Percentiles rank a stretch among this genome's conserved stretches.
Conservation (phyloP, 768 basidiomycete species). For the Lactifluus pinguis region DNA sequence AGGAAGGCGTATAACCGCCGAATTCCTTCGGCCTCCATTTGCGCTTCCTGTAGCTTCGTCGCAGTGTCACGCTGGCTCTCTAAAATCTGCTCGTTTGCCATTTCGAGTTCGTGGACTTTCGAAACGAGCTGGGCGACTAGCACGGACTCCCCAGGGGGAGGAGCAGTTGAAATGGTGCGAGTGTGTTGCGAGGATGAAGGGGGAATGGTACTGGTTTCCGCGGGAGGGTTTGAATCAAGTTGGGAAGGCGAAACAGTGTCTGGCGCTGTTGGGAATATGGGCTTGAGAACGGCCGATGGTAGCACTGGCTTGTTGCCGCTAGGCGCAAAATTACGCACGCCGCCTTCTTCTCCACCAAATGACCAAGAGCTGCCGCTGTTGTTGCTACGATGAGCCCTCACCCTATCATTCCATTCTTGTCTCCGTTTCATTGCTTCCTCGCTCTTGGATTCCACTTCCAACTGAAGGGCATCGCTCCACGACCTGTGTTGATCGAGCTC, state of each 20-base stretch:
- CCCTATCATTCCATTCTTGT: constrained; percentile 42
- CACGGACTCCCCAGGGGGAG: constrained; percentile 27
- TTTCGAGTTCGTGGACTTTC: constrained; percentile 73
- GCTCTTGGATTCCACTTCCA: constrained; percentile 41
- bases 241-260: background rate
- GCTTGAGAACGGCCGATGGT: background rate
- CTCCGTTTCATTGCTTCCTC: constrained; percentile 28
- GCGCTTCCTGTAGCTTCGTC: constrained; percentile 54
- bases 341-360: constrained; percentile 22
- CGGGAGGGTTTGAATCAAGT: background rate
- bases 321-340: constrained; percentile 55
- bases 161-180: background rate
- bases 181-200: constrained; percentile 17
- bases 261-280: background rate
- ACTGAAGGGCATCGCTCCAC: constrained; percentile 62
- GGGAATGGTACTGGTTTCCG: constrained; percentile 13
- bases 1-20: constrained; percentile 61
- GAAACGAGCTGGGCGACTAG: constrained; percentile 61
- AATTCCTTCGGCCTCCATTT: constrained; percentile 64
- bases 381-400: constrained; percentile 40
- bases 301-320: constrained; percentile 27
- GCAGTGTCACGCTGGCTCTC: constrained; percentile 56
- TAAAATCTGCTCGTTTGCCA: constrained; percentile 58
- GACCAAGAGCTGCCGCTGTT: constrained; percentile 22
- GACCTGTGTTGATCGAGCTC: constrained; percentile 72